phyloP scores from a whole-genome alignment of 192 early-diverging fungal genomes.

The Oehlia diaphana region DNA sequence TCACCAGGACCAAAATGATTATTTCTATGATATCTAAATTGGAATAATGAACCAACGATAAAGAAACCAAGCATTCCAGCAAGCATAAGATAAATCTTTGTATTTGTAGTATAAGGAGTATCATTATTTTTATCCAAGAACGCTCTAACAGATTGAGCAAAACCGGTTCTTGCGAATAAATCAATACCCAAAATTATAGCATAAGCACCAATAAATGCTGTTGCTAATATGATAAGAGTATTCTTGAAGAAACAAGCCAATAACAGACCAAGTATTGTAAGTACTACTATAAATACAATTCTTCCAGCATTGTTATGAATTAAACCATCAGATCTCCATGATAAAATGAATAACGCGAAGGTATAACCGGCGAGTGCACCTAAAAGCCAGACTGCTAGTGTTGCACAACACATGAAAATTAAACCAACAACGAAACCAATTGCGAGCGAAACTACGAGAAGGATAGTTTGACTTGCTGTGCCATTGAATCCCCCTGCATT shows the following conservation, averaged over 20 bases:
- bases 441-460: slow-evolving; percentile 59
- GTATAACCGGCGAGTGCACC: slow-evolving; percentile 80
- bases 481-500: slow-evolving; percentile 46
- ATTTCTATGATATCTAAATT: slow-evolving; percentile 40
- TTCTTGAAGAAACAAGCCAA: slow-evolving; percentile 65
- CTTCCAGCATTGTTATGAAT: slow-evolving; percentile 64
- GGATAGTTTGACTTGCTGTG: slow-evolving; percentile 45
- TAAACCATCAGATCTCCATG: slow-evolving; percentile 59
- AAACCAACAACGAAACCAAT: slow-evolving; percentile 68
- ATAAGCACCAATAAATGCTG: slow-evolving; percentile 78
- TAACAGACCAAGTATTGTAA: slow-evolving; percentile 62
- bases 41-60: slow-evolving; percentile 62
- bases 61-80: slow-evolving; percentile 64
- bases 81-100: slow-evolving; percentile 71
- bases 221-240: slow-evolving; percentile 66
- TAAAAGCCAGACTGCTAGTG: slow-evolving; percentile 70
- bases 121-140: slow-evolving; percentile 47
- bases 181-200: slow-evolving; percentile 80
- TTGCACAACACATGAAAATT: slow-evolving; percentile 65
- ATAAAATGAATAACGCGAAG: slow-evolving; percentile 70
- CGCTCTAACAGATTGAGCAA: slow-evolving; percentile 55
- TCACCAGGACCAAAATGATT: neutral
- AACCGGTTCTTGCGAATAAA: slow-evolving; percentile 77
- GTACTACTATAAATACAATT: slow-evolving; percentile 67
- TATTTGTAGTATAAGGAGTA: slow-evolving; percentile 48